phyloP scores from a whole-genome alignment of 768 basidiomycete species.

The Suillus discolor region DNA sequence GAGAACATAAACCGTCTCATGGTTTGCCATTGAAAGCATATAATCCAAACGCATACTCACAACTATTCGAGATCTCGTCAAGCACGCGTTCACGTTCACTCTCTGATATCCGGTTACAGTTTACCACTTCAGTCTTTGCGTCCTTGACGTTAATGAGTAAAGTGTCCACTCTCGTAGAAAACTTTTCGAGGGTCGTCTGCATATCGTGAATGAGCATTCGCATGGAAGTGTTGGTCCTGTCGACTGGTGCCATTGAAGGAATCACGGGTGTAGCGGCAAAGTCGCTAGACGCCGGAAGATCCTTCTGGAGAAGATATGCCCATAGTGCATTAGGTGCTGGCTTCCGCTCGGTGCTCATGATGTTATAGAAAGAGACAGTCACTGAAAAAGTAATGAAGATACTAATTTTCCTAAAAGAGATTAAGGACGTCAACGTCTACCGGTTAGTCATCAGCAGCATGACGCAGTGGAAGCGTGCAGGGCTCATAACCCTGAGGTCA shows the following conservation, averaged over 20 bases:
- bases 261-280: conserved; percentile 23
- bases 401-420: too few relatives aligned
- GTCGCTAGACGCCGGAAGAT: conserved; percentile 28
- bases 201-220: conserved; percentile 76
- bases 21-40: conserved; percentile 19
- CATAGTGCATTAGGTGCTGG: conserved; percentile 40
- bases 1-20: conserved; percentile 7
- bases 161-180: conserved; percentile 57
- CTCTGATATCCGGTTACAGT: conserved; percentile 59
- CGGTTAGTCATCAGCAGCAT: conserved; percentile 21
- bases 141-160: conserved; percentile 53
- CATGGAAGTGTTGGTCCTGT: conserved; percentile 70
- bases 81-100: conserved; percentile 58
- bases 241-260: conserved; percentile 51
- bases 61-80: conserved; percentile 56
- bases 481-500: conserved; percentile 33
- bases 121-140: conserved; percentile 53
- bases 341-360: conserved; percentile 4
- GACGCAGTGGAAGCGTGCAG: conserved; percentile 35
- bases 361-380: background rate
- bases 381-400: too few relatives aligned
- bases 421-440: background rate
- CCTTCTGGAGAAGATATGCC: conserved; percentile 57
- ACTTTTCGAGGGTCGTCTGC: conserved; percentile 69
- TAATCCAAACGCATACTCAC: conserved; percentile 37